These are phyloP conservation scores for Rehmannia glutinosa DNA, from an alignment of 257 asterid species.

Conservation along the genomic window DNA sequence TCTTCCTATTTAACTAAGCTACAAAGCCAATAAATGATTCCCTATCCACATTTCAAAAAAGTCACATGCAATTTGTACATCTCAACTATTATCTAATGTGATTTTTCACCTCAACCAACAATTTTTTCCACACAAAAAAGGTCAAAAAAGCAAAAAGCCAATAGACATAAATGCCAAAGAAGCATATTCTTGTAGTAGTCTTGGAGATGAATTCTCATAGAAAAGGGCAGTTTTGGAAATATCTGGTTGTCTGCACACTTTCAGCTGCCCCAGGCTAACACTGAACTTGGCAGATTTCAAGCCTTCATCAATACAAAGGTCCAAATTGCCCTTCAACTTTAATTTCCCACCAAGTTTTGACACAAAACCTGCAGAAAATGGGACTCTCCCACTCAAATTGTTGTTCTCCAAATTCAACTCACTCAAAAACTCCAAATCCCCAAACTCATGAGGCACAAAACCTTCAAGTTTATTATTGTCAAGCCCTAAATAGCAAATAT, in stretches of 20 bases:
- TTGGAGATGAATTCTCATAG: conserved; percentile 23
- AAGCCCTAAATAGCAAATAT: conserved; percentile 53
- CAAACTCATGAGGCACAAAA: conserved; percentile 63
- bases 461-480: conserved; percentile 74
- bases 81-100: too few species aligned
- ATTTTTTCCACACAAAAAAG: conserved; percentile 7
- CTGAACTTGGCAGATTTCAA: conserved; percentile 37
- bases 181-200: neutral
- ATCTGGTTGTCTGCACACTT: conserved; percentile 32
- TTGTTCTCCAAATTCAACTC: conserved; percentile 80
- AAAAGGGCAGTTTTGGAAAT: conserved; percentile 47
- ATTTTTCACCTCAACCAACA: too few species aligned
- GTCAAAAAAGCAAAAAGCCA: conserved; percentile 24
- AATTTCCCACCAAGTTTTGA: conserved; percentile 57
- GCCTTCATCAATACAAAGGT: conserved; percentile 61
- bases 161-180: conserved; percentile 24
- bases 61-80: too few species aligned
- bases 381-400: conserved; percentile 68
- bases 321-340: conserved; percentile 78
- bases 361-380: conserved; percentile 54
- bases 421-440: conserved; percentile 39
- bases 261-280: conserved; percentile 37
- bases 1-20: too few species aligned
- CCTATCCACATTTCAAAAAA: too few species aligned
- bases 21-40: too few species aligned